Evolutionary conservation across 805 yeast genomes (phyloP).

Genomic region (Kluyveromyces siamensis): DNA sequence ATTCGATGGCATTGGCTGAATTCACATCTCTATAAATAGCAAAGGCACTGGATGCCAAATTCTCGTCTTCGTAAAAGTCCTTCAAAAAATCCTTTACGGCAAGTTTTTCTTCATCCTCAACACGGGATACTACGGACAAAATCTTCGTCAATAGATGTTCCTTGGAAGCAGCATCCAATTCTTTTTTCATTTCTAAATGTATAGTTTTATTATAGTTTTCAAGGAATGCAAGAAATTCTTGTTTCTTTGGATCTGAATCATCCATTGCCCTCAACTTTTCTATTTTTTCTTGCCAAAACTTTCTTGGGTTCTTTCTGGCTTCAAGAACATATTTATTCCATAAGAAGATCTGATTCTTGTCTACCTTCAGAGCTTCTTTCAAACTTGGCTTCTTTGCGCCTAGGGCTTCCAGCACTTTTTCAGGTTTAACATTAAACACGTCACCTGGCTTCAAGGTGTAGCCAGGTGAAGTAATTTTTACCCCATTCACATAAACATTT

Average conservation of each 20-base stretch:
- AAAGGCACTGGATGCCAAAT: slow-evolving; percentile 12
- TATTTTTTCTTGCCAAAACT: slow-evolving; percentile 20
- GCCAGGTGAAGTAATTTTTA: slow-evolving; percentile 67
- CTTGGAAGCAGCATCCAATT: slow-evolving; percentile 33
- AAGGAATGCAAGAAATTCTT: slow-evolving; percentile 15
- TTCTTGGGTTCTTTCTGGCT: slow-evolving; percentile 39
- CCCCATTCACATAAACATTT: slow-evolving; percentile 79
- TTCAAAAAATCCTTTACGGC: slow-evolving; percentile 27
- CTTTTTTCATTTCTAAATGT: slow-evolving; percentile 16
- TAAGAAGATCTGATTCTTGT: slow-evolving; percentile 57
- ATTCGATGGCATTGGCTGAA: slow-evolving; percentile 9
- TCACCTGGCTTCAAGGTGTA: slow-evolving; percentile 78
- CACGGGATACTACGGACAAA: slow-evolving; percentile 21
- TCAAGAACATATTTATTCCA: slow-evolving; percentile 68
- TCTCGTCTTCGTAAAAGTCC: slow-evolving; percentile 29
- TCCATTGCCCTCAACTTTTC: slow-evolving; percentile 15
- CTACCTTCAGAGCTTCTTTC: slow-evolving; percentile 56
- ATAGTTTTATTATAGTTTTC: slow-evolving; percentile 17
- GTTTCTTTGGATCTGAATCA: slow-evolving; percentile 20
- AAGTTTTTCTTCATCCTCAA: slow-evolving; percentile 14
- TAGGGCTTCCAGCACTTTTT: slow-evolving; percentile 72
- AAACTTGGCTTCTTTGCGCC: slow-evolving; percentile 79
- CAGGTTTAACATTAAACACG: slow-evolving; percentile 76
- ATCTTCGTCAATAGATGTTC: slow-evolving; percentile 38
- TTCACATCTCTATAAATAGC: slow-evolving; percentile 19